These are phyloP conservation scores for Neonectria sp. DNA, from an alignment of 2,329 filamentous ascomycete species.

Conservation along the genomic window DNA sequence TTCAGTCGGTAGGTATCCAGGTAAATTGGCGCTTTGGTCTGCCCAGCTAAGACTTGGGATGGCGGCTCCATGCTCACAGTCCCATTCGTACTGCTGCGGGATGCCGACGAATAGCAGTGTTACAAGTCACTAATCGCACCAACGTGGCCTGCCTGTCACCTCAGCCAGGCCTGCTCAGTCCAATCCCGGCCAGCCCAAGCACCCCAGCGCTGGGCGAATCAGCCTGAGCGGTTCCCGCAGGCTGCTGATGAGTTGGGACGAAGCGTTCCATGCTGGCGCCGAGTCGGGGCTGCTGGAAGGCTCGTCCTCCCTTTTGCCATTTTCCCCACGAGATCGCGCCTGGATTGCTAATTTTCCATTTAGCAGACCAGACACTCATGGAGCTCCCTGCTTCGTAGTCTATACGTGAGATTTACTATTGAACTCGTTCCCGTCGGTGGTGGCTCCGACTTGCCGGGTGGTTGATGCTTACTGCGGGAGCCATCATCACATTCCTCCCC, in stretches of 20 bases:
- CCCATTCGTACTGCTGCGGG: conserved; percentile 27
- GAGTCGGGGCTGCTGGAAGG: conserved; percentile 13
- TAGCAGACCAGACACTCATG: conserved; percentile 26
- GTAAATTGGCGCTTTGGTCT: conserved; percentile 14
- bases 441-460: conserved; percentile 25
- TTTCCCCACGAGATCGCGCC: conserved; percentile 18
- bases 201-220: conserved; percentile 7
- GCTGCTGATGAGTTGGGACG: not conserved
- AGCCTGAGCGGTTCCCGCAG: not conserved
- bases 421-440: not conserved
- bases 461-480: conserved; percentile 6
- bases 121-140: conserved; percentile 46
- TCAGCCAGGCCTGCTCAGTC: conserved; percentile 5
- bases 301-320: conserved; percentile 6
- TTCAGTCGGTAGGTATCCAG: no score
- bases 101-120: conserved; percentile 38
- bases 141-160: conserved; percentile 31
- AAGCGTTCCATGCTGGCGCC: not conserved
- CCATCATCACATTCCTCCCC: conserved; percentile 16
- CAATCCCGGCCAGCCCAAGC: conserved; percentile 13
- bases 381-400: conserved; percentile 23
- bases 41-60: conserved; percentile 9
- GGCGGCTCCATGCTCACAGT: conserved; percentile 31
- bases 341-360: not conserved
- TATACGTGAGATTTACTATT: conserved; percentile 29